phyloP scores from a whole-genome alignment of 139 green algal genomes.

The Volvox reticuliferus region DNA sequence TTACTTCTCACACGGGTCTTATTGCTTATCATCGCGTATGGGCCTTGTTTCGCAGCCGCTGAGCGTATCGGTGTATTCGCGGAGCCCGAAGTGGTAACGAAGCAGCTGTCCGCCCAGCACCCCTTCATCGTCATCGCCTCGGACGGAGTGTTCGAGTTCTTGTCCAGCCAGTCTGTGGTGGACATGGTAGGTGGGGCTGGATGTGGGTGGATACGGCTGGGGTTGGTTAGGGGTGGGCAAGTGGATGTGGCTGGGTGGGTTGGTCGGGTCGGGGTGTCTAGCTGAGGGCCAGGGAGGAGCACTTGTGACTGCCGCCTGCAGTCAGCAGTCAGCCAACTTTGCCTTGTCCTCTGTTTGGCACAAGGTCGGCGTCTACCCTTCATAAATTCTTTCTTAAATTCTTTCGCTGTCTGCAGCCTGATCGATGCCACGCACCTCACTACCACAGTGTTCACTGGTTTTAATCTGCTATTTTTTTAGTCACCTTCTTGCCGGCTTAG shows the following conservation, averaged over 20 bases:
- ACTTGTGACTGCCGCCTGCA: too few species aligned
- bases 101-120: constrained; percentile 68
- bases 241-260: not conserved
- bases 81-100: constrained; percentile 86
- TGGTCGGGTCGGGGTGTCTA: not conserved
- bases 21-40: too few species aligned
- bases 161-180: constrained; percentile 89
- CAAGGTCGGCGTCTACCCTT: too few species aligned
- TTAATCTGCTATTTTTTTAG: too few species aligned
- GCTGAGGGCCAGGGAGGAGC: not conserved
- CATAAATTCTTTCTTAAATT: too few species aligned
- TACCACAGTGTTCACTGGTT: too few species aligned
- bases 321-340: too few species aligned
- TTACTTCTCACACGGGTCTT: too few species aligned
- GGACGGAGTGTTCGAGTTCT: constrained; percentile 98
- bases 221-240: not conserved
- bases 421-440: too few species aligned
- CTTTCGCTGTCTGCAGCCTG: too few species aligned
- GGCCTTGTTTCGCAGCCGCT: constrained; percentile 67
- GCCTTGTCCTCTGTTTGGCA: too few species aligned
- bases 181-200: constrained; percentile 79
- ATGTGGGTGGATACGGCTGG: not conserved
- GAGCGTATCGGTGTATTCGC: constrained; percentile 94
- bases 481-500: too few species aligned
- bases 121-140: constrained; percentile 91